Evolutionary conservation across 129 eudicot species (phyloP), one percentile per base, ranked within the genome.

Genomic region (Flaveria brownii): DNA sequence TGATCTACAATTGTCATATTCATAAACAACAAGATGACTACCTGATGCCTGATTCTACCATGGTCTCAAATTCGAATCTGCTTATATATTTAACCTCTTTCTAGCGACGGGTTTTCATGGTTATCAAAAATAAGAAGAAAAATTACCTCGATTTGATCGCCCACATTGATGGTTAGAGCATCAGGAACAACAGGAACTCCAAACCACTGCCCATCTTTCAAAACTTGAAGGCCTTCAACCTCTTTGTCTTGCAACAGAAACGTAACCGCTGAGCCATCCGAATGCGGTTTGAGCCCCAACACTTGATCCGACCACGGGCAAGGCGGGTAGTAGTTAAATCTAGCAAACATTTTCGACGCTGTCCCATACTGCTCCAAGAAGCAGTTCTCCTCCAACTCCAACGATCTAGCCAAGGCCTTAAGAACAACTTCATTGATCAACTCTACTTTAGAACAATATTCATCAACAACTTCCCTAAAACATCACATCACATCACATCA

Each of bases 111-210:
- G 39, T 4, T 33, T 33, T 33, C 39, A 33, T 4, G 39, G 39
- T 33, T 33, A 4, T 33, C 0, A 33, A 33, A 33, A 33, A 33
- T 3, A 33, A 33, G 6, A 9, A 45, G 3, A 0, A 45, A 17
- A 22, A 20, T 8, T 85, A 91, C 97, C 96, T 91, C 96, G 2
- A 81, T 25, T 45, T 77, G 90, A 50, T 91, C 96, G 20, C 96
- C 97, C 45, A 78, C 81, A 68, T 83, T 88, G 33, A 89, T 78
- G 30, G 88, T 47, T 30, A 89, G 55, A 66, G 96, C 89, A 77
- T 85, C 25, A 15, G 83, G 88, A 50, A 82, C 57, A 41, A 77
- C 73, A 1, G 89, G 89, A 68, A 91, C 92, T 12, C 51, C 69
- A 79, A 69, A 69, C 97, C 97, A 91, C 39, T 85, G 66, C 59